These are phyloP conservation scores for Saturnispora zaruensis DNA, from an alignment of 805 yeast species.

Conservation along the genomic window DNA sequence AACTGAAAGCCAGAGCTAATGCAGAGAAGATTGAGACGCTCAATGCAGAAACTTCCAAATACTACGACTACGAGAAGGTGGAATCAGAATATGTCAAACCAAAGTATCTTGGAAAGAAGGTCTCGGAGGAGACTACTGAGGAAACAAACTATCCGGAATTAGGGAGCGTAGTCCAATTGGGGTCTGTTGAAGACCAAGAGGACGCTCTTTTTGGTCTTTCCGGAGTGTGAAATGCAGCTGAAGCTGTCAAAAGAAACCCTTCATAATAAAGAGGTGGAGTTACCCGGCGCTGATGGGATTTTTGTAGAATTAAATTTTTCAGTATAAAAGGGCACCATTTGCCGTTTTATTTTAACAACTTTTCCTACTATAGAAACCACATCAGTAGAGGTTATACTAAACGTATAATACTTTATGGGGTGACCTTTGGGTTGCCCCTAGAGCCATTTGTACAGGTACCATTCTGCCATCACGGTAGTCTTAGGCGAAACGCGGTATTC, in stretches of 20 bases:
- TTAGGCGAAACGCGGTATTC: conserved; percentile 19
- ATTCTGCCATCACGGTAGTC: conserved; percentile 34
- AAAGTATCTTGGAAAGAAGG: conserved; percentile 18
- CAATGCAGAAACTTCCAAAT: conserved; percentile 26
- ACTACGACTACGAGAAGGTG: conserved; percentile 59
- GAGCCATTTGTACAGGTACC: conserved; percentile 39
- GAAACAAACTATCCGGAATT: conserved; percentile 10
- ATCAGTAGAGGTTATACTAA: conserved; percentile 81
- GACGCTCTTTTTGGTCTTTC: conserved; percentile 23
- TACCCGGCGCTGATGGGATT: conserved; percentile 2
- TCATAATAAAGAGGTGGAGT: neutral
- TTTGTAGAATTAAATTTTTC: neutral
- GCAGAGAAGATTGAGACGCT: conserved; percentile 26
- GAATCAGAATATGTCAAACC: conserved; percentile 44
- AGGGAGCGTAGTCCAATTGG: conserved; percentile 25
- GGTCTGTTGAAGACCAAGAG: conserved; percentile 26
- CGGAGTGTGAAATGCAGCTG: conserved; percentile 15
- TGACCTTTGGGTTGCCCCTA: conserved; percentile 24
- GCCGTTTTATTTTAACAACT: neutral
- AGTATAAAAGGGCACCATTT: conserved; percentile 10
- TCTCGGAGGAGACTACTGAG: neutral
- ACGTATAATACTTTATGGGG: conserved; percentile 36
- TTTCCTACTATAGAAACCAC: conserved; percentile 31
- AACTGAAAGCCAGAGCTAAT: conserved; percentile 28
- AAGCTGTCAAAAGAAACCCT: neutral